A percentile compares a stretch with the other conserved stretches of the same genome.
phyloP scores from a whole-genome alignment of 1,139 yeast species.

The Pichia sp. region DNA sequence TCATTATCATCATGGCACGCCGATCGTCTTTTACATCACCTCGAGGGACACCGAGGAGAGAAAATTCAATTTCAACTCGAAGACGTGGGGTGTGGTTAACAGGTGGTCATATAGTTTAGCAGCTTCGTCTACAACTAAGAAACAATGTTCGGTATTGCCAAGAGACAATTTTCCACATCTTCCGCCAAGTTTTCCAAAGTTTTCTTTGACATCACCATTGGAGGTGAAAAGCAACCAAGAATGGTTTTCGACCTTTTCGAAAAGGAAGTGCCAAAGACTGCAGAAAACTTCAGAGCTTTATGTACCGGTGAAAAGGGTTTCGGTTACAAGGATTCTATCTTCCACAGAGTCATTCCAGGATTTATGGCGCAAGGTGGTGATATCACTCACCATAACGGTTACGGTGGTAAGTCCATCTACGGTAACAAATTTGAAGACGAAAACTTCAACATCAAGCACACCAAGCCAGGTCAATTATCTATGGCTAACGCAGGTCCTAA shows the following conservation, averaged over 20 bases:
- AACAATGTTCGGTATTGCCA: slow-evolving; percentile 22
- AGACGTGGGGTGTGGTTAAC: too few species aligned
- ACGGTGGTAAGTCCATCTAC: slow-evolving; percentile 30
- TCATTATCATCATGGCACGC: too few species aligned
- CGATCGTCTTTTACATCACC: too few species aligned
- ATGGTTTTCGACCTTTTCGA: slow-evolving; percentile 39
- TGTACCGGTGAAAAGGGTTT: slow-evolving; percentile 58
- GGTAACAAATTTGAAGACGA: slow-evolving; percentile 28
- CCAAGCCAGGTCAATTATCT: slow-evolving; percentile 32
- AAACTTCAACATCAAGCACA: slow-evolving; percentile 28
- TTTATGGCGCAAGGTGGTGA: slow-evolving; percentile 40
- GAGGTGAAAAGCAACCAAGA: slow-evolving; percentile 38
- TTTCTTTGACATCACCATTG: slow-evolving; percentile 70
- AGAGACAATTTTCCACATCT: slow-evolving; percentile 34
- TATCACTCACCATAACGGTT: slow-evolving; percentile 27
- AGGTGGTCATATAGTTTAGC: too few species aligned
- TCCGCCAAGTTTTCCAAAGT: slow-evolving; percentile 37
- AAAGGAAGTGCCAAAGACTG: slow-evolving; percentile 54
- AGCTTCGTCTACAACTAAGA: too few species aligned
- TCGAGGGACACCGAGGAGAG: too few species aligned
- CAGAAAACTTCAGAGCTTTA: slow-evolving; percentile 57
- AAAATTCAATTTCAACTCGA: background rate
- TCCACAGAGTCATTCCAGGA: slow-evolving; percentile 41
- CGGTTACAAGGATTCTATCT: slow-evolving; percentile 48
- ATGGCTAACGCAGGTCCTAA: slow-evolving; percentile 38